Percentiles rank a stretch among this genome's conserved stretches.
phyloP scores from a whole-genome alignment of 257 asterid species.

The Nicotiana attenuata region DNA sequence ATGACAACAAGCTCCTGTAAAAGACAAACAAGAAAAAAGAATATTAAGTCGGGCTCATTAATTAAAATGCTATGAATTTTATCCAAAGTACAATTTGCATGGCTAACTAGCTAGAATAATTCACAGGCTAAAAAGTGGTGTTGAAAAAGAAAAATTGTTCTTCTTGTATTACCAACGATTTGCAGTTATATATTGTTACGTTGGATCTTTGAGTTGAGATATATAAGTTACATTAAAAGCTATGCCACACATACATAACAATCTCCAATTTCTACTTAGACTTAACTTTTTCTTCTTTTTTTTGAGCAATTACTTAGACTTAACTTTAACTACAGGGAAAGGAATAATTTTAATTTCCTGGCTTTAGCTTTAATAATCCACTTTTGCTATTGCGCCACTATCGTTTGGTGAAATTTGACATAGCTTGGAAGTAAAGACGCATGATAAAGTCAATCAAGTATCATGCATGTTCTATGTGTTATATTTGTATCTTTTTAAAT shows the following conservation, averaged over 20 bases:
- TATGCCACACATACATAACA: background rate
- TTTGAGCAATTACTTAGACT: background rate
- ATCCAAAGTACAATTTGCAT: background rate
- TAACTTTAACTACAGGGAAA: slow-evolving; percentile 10
- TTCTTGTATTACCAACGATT: background rate
- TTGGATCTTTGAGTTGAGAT: background rate
- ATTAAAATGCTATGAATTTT: background rate
- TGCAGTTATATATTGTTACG: background rate
- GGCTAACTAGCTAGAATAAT: background rate
- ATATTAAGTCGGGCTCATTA: background rate
- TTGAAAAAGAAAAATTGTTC: background rate
- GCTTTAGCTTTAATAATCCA: slow-evolving; percentile 29
- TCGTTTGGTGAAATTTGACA: slow-evolving; percentile 21
- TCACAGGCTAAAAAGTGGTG: too few species aligned
- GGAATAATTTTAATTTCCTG: too few species aligned
- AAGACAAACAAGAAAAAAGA: background rate
- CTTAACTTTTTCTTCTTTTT: too few species aligned
- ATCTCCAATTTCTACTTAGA: background rate
- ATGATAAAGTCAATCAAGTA: background rate
- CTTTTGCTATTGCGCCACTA: slow-evolving; percentile 19
- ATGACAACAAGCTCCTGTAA: slow-evolving; percentile 27
- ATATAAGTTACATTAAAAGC: background rate
- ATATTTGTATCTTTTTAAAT: too few species aligned
- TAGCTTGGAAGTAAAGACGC: slow-evolving; percentile 28
- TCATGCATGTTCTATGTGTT: too few species aligned